A percentile compares a stretch with the other conserved stretches of the same genome.
These are phyloP conservation scores for Coffea canephora DNA, from an alignment of 257 asterid genomes.

Conservation along the genomic window DNA sequence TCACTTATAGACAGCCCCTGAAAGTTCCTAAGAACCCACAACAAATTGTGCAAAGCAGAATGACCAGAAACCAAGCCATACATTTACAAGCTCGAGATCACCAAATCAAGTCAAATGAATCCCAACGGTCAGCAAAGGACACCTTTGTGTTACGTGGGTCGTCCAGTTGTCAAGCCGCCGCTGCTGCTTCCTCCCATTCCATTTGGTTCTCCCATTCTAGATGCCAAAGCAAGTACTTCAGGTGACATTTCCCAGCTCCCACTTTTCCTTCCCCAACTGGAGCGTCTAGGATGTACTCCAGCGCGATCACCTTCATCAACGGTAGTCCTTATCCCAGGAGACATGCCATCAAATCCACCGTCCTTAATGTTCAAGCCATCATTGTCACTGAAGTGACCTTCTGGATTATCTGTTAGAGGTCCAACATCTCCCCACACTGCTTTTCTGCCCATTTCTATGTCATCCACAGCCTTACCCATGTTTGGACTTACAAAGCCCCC, in stretches of 20 bases:
- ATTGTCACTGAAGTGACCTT: conserved; percentile 59
- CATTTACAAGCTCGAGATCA: neutral
- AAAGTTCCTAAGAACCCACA: conserved; percentile 28
- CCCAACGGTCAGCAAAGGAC: conserved; percentile 17
- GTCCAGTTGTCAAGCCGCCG: conserved; percentile 17
- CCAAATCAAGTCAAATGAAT: conserved; percentile 10
- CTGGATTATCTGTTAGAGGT: conserved; percentile 52
- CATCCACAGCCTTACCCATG: conserved; percentile 77
- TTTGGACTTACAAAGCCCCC: conserved; percentile 90
- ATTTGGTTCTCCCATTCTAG: conserved; percentile 75
- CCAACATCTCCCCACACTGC: conserved; percentile 87
- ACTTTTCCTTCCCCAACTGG: conserved; percentile 94
- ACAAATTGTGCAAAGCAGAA: conserved; percentile 18
- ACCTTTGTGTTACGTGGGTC: conserved; percentile 36
- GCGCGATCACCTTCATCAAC: conserved; percentile 85
- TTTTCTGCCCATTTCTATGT: conserved; percentile 91
- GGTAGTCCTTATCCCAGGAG: conserved; percentile 80
- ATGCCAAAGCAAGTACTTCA: conserved; percentile 86
- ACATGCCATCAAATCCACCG: conserved; percentile 48
- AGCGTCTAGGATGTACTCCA: conserved; percentile 73
- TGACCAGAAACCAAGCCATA: conserved; percentile 30
- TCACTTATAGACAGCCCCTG: conserved; percentile 29
- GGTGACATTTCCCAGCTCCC: conserved; percentile 99
- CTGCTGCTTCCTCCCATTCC: conserved; percentile 56
- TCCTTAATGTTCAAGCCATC: conserved; percentile 54